Evolutionary conservation across 805 yeast genomes (phyloP).

Genomic region (Saccharomycopsis fibuligera): DNA sequence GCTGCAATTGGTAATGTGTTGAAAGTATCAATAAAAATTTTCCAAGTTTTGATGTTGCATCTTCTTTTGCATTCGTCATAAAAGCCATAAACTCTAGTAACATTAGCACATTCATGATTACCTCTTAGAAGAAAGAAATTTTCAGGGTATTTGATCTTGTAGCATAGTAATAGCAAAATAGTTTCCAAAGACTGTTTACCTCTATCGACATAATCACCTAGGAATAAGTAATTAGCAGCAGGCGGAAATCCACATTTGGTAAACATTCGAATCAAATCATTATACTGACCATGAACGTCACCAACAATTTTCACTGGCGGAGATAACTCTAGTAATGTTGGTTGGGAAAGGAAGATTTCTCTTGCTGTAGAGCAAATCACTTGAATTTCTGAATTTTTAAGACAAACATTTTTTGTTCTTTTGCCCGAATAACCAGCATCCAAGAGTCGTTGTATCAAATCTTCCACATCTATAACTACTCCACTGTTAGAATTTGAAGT

Average conservation of each 20-base stretch:
- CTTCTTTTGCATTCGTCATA: constrained; percentile 97
- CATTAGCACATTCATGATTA: constrained; percentile 96
- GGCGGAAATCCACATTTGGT: constrained; percentile 98
- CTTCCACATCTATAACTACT: constrained; percentile 58
- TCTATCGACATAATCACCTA: constrained; percentile 96
- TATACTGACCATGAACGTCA: constrained; percentile 96
- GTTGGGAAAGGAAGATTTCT: constrained; percentile 85
- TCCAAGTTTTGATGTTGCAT: constrained; percentile 84
- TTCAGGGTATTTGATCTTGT: constrained; percentile 94
- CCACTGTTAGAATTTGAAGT: constrained; percentile 5
- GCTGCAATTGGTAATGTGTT: constrained; percentile 95
- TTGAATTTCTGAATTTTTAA: constrained; percentile 85
- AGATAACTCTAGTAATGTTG: constrained; percentile 77
- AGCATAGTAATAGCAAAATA: constrained; percentile 76
- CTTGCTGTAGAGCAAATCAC: constrained; percentile 81
- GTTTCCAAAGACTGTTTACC: constrained; percentile 97
- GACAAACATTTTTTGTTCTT: constrained; percentile 80
- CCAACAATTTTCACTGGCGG: constrained; percentile 80
- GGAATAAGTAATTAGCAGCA: constrained; percentile 78
- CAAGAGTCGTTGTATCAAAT: constrained; percentile 78
- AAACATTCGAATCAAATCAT: constrained; percentile 83
- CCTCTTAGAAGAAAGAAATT: constrained; percentile 90
- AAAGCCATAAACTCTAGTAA: constrained; percentile 94
- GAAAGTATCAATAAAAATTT: constrained; percentile 86
- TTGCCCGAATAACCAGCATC: constrained; percentile 97